Percentiles rank a stretch among this genome's conserved stretches.
These are phyloP conservation scores for Tolypocladium inflatum DNA, from an alignment of 2,329 filamentous ascomycete genomes.

Conservation along the genomic window DNA sequence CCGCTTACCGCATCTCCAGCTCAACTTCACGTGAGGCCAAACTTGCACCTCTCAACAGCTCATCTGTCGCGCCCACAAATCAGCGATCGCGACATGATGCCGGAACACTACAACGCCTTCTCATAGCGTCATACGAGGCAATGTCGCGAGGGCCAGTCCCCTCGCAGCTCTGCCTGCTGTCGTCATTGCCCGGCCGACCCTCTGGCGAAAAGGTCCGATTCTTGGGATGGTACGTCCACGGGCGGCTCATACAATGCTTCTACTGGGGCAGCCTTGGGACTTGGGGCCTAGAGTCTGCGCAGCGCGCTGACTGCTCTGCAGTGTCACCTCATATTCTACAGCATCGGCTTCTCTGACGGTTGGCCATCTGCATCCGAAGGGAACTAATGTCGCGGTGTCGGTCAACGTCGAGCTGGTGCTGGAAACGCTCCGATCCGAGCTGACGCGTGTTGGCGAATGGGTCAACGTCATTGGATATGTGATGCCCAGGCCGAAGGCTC, in stretches of 20 bases:
- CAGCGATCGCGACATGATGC: not conserved
- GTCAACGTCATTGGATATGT: conserved; percentile 83
- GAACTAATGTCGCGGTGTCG: conserved; percentile 35
- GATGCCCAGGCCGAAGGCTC: conserved; percentile 17
- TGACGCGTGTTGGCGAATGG: conserved; percentile 71
- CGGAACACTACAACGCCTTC: not conserved
- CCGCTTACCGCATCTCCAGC: not conserved
- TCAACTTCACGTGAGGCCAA: not conserved
- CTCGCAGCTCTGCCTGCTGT: conserved; percentile 56
- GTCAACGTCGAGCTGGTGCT: conserved; percentile 69
- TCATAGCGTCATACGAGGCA: not conserved
- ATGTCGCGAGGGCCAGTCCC: conserved; percentile 55
- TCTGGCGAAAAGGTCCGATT: conserved; percentile 77
- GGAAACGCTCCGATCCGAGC: conserved; percentile 49
- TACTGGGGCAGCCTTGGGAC: not conserved
- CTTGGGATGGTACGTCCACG: conserved; percentile 67
- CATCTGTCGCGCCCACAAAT: not conserved
- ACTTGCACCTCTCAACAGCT: not conserved
- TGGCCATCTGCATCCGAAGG: conserved; percentile 53
- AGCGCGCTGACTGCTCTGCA: conserved; percentile 20
- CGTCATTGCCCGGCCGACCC: conserved; percentile 41
- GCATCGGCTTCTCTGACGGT: conserved; percentile 54
- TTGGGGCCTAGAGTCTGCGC: not conserved
- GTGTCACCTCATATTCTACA: conserved; percentile 42
- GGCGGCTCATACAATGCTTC: not conserved